Evolutionary conservation across 208 protist species (phyloP), one percentile per base, ranked within the genome.

Genomic region (Leishmania aethiopica): DNA sequence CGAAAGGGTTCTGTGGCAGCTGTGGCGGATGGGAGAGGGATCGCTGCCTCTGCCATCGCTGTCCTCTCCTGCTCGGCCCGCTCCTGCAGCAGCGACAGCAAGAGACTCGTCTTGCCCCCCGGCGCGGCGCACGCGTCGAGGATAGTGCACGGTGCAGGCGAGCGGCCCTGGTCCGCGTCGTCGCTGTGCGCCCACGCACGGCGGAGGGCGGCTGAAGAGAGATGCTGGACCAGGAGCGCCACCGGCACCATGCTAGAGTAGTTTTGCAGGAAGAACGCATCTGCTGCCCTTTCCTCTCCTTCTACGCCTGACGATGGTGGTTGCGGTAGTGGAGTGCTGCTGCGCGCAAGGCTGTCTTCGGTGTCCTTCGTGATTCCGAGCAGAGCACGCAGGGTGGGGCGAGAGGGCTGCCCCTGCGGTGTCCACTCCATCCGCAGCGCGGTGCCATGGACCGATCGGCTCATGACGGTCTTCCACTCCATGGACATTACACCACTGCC

Each of bases 111-210:
- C 80, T 99, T 99, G 45, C 97, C 97, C 32, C 98, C 98, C 10
- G 98, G 98, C 22, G 96, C 97, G 15, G 96, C 95, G 79, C 96
- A 98, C 75, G 98, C 96, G 85, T 99, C 97, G 28, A 99, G 80
- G 40, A 99, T 78, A 15, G 57, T 70, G 74, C 79, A 83, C 42
- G 47, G 8, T 17, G 37, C 7, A 5, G 70, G 53, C 19, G 37
- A 51, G 35, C 11, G 22, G n/a, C 25, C 49, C n/a, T n/a, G 51
- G 70, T 40, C 57, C 45, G 67, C 49, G 75, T 81, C 70, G 60
- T 69, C 47, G 73, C 40, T 62, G 19, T 62, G 53, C 28, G 32
- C 13, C 75, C 59, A 69, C 28, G 35, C 51, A 77, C 73, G 74
- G 13, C 17, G 32, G 19, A 70, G 49, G 15, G 28, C 2, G 51